phyloP scores from a whole-genome alignment of 2,329 filamentous ascomycete genomes.

The Raffaelea arxii region DNA sequence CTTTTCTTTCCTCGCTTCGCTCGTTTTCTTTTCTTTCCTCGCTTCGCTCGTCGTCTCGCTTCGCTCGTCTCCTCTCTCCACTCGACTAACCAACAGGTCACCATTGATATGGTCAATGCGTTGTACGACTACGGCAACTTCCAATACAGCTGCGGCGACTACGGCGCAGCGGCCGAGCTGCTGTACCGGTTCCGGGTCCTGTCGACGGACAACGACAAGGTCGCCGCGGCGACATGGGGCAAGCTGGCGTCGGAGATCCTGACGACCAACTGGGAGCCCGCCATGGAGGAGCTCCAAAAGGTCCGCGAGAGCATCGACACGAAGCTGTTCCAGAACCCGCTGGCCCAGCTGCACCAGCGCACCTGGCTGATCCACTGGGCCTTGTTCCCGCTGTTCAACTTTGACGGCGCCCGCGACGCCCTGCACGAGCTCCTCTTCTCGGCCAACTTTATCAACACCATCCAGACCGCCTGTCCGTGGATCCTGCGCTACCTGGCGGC shows the following conservation, averaged over 20 bases:
- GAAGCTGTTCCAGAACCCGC: slow-evolving; percentile 89
- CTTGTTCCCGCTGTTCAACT: slow-evolving; percentile 98
- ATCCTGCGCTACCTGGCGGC: slow-evolving; percentile 88
- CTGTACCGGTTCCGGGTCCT: slow-evolving; percentile 97
- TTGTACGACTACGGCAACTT: slow-evolving; percentile 95
- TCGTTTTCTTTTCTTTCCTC: no score
- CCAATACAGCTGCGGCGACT: slow-evolving; percentile 96
- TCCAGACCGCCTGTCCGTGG: slow-evolving; percentile 97
- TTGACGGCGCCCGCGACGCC: slow-evolving; percentile 79
- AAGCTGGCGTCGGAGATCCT: slow-evolving; percentile 96
- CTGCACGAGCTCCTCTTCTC: slow-evolving; percentile 97
- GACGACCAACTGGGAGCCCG: slow-evolving; percentile 87
- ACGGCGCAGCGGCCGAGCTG: slow-evolving; percentile 78
- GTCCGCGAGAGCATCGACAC: slow-evolving; percentile 89
- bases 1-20: no score
- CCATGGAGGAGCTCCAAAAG: slow-evolving; percentile 83
- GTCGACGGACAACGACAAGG: slow-evolving; percentile 97
- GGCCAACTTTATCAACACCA: slow-evolving; percentile 96
- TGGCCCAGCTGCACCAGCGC: slow-evolving; percentile 91
- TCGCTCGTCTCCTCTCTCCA: no score
- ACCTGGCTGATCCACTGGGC: slow-evolving; percentile 98
- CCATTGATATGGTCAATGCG: slow-evolving; percentile 88
- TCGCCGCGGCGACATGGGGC: slow-evolving; percentile 91
- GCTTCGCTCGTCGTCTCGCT: no score
- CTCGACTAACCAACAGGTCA: no score